Percentiles rank a stretch among this genome's conserved stretches.
Evolutionary conservation across 495 filamentous ascomycete genomes (phyloP).

Genomic region (Penicillium ucsense): DNA sequence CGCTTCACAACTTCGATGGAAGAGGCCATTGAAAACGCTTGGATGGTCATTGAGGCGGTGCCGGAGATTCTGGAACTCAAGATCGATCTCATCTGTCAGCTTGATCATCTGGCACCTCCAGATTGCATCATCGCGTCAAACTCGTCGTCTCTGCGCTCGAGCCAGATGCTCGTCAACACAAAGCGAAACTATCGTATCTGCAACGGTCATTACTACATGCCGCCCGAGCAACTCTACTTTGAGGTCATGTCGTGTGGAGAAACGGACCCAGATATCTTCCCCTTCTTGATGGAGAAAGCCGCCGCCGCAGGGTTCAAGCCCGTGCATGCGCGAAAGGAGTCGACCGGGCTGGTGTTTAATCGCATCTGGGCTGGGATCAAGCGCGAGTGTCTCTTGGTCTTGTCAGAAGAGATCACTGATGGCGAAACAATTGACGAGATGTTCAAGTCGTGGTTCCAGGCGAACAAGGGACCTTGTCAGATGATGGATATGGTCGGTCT

Average conservation of each 20-base stretch:
- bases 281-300: slow-evolving; percentile 31
- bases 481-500: slow-evolving; percentile 41
- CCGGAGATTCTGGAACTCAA: slow-evolving; percentile 14
- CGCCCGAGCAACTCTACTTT: slow-evolving; percentile 30
- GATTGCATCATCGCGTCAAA: slow-evolving; percentile 14
- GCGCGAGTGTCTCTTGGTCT: slow-evolving; percentile 33
- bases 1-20: slow-evolving; percentile 19
- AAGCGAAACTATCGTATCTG: slow-evolving; percentile 19
- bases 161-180: slow-evolving; percentile 16
- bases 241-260: slow-evolving; percentile 42
- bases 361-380: slow-evolving; percentile 44
- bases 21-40: slow-evolving; percentile 33
- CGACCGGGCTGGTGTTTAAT: slow-evolving; percentile 41
- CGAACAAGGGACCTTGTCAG: slow-evolving; percentile 34
- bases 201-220: slow-evolving; percentile 43
- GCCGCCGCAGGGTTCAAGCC: slow-evolving; percentile 29
- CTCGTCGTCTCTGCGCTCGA: slow-evolving; percentile 13
- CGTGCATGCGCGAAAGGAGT: slow-evolving; percentile 33
- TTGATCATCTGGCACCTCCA: slow-evolving; percentile 6
- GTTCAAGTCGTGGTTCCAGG: slow-evolving; percentile 37
- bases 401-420: slow-evolving; percentile 35
- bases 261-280: slow-evolving; percentile 33
- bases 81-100: slow-evolving; percentile 7
- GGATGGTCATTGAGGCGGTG: slow-evolving; percentile 18
- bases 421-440: slow-evolving; percentile 34